phyloP scores from a whole-genome alignment of 2,329 filamentous ascomycete species.

The Magnaporthiopsis rhizophila region DNA sequence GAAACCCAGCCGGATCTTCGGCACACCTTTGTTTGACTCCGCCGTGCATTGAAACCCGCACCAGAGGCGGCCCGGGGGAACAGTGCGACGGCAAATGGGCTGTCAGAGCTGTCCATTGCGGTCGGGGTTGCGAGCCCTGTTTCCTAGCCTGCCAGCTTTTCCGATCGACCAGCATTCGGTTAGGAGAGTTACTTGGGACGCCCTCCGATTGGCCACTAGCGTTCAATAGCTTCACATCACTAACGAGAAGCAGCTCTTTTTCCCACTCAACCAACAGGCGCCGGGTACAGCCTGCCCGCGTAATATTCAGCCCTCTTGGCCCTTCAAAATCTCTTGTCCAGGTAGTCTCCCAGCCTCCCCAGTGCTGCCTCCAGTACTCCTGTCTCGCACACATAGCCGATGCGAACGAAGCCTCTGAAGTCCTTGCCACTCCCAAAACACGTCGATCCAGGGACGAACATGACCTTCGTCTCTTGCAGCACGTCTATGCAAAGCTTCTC shows the following conservation, averaged over 20 bases:
- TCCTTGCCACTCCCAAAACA: slow-evolving; percentile 63
- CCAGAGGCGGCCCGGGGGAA: too few species aligned
- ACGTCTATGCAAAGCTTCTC: slow-evolving; percentile 63
- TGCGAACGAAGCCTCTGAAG: slow-evolving; percentile 66
- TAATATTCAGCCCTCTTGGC: not conserved
- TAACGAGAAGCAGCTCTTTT: not conserved
- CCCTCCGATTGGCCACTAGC: too few species aligned
- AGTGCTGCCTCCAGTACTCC: slow-evolving; percentile 60
- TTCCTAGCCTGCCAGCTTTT: too few species aligned
- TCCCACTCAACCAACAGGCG: not conserved
- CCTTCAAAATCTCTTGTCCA: slow-evolving; percentile 23
- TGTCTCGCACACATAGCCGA: slow-evolving; percentile 69
- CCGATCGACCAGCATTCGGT: too few species aligned
- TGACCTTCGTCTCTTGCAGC: slow-evolving; percentile 59
- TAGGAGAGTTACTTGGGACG: too few species aligned
- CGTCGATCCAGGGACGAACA: slow-evolving; percentile 64
- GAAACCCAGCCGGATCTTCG: not conserved
- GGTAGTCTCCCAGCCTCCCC: slow-evolving; percentile 35
- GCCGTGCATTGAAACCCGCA: not conserved
- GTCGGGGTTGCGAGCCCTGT: too few species aligned
- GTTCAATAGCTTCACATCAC: too few species aligned
- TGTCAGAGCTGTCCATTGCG: too few species aligned
- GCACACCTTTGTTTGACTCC: not conserved
- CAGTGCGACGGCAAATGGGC: not conserved
- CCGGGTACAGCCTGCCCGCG: not conserved